Conservation (phyloP, 2,329 filamentous ascomycete genomes). For the Paraconiothyrium sp. region DNA sequence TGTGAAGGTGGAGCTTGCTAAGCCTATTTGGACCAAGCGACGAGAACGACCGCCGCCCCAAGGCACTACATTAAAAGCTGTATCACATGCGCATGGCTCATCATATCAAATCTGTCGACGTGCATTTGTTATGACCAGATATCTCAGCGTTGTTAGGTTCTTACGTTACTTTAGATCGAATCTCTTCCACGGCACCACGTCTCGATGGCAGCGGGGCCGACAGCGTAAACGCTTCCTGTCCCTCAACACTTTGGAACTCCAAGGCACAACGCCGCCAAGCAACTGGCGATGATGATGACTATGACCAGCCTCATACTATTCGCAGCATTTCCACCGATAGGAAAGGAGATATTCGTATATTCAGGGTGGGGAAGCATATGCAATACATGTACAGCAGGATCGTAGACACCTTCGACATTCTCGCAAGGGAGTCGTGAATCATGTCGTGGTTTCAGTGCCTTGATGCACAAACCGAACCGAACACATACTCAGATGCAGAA, state of each 20-base stretch:
- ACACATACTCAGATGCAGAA: too few species aligned
- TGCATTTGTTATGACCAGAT: neutral
- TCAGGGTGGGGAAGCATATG: too few species aligned
- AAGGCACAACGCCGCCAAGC: too few species aligned
- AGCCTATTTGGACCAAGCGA: neutral
- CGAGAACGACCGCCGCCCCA: neutral
- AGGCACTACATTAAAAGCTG: neutral
- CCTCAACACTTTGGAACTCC: neutral
- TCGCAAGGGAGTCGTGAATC: too few species aligned
- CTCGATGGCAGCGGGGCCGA: neutral
- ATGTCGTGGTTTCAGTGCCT: too few species aligned
- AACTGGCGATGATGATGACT: neutral
- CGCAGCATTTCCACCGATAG: too few species aligned
- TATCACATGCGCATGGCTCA: neutral
- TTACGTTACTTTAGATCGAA: neutral
- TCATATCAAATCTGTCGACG: neutral
- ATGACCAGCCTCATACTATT: neutral
- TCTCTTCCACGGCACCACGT: neutral
- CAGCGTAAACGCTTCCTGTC: slow-evolving; percentile 2
- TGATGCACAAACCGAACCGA: too few species aligned
- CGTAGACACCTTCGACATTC: too few species aligned
- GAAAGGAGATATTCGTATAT: too few species aligned
- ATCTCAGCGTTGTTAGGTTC: neutral
- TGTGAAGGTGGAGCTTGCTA: neutral
- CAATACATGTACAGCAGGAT: too few species aligned